These are phyloP conservation scores for Zea luxurians DNA, from an alignment of 176 grass and related monocot genomes.

Conservation along the genomic window DNA sequence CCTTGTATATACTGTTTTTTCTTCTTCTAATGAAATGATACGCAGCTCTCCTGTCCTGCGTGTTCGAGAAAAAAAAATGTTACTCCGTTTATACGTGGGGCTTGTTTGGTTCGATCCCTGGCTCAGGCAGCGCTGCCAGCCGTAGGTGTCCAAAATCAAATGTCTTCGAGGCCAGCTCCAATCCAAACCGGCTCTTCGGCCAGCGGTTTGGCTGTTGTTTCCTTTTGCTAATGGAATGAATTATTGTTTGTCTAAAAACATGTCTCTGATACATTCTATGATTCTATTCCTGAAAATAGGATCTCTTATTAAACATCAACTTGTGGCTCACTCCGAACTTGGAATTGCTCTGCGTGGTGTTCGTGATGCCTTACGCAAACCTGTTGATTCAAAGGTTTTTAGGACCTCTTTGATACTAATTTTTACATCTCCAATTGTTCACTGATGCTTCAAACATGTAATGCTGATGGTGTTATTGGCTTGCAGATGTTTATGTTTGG, in stretches of 20 bases:
- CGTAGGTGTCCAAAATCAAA: neutral
- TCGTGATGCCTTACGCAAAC: slow-evolving; percentile 84
- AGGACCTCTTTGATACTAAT: neutral
- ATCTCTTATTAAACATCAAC: slow-evolving; percentile 82
- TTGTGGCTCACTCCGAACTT: slow-evolving; percentile 63
- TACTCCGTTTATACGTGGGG: no score
- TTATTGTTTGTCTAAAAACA: neutral
- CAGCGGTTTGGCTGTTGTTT: neutral
- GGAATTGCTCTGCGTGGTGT: slow-evolving; percentile 80
- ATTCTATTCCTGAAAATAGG: slow-evolving; percentile 47
- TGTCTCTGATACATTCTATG: slow-evolving; percentile 31
- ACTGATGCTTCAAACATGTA: slow-evolving; percentile 15
- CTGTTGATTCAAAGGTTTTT: slow-evolving; percentile 85
- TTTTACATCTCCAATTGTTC: slow-evolving; percentile 4
- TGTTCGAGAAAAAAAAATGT: no score
- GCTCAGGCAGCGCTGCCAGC: neutral
- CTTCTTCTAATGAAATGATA: no score
- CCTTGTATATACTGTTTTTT: no score
- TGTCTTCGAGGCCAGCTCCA: neutral
- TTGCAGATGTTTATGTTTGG: slow-evolving; percentile 94
- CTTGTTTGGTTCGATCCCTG: neutral
- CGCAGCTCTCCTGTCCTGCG: no score
- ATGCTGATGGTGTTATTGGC: slow-evolving; percentile 32
- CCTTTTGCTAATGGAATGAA: neutral
- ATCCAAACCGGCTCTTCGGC: neutral